phyloP scores from a whole-genome alignment of 2,329 filamentous ascomycete genomes.

The Phialemonium atrogriseum region DNA sequence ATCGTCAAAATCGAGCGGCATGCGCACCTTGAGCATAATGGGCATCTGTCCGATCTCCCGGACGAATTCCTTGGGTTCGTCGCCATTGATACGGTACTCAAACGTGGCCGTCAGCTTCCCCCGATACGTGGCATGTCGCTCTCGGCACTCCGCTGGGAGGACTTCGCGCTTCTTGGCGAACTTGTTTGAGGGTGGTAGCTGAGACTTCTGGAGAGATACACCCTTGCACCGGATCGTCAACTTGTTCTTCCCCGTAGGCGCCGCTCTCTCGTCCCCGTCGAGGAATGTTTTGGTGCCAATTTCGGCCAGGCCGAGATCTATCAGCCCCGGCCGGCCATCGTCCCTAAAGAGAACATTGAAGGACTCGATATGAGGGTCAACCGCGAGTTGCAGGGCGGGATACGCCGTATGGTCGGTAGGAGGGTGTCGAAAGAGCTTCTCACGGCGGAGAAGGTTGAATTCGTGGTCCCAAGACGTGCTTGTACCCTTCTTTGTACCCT shows the following conservation, averaged over 20 bases:
- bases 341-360: slow-evolving; percentile 84
- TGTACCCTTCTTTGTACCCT: slow-evolving; percentile 31
- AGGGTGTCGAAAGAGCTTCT: slow-evolving; percentile 82
- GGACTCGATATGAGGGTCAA: slow-evolving; percentile 87
- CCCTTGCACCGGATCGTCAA: slow-evolving; percentile 73
- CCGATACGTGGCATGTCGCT: slow-evolving; percentile 85
- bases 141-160: slow-evolving; percentile 85
- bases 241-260: slow-evolving; percentile 57
- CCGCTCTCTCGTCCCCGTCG: slow-evolving; percentile 65
- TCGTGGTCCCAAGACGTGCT: slow-evolving; percentile 72
- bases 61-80: slow-evolving; percentile 72
- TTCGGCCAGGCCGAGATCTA: slow-evolving; percentile 72
- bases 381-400: slow-evolving; percentile 74
- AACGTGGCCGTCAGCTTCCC: slow-evolving; percentile 77
- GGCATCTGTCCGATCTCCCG: slow-evolving; percentile 84
- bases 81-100: slow-evolving; percentile 81
- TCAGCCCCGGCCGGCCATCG: slow-evolving; percentile 47
- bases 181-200: slow-evolving; percentile 75
- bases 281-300: slow-evolving; percentile 85
- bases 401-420: slow-evolving; percentile 84
- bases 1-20: too few species aligned
- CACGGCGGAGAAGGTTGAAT: slow-evolving; percentile 77
- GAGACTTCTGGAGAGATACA: slow-evolving; percentile 73
- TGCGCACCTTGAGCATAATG: slow-evolving; percentile 78
- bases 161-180: slow-evolving; percentile 77